phyloP scores from a whole-genome alignment of 192 early-diverging fungal species.

The Backusella macrospora region DNA sequence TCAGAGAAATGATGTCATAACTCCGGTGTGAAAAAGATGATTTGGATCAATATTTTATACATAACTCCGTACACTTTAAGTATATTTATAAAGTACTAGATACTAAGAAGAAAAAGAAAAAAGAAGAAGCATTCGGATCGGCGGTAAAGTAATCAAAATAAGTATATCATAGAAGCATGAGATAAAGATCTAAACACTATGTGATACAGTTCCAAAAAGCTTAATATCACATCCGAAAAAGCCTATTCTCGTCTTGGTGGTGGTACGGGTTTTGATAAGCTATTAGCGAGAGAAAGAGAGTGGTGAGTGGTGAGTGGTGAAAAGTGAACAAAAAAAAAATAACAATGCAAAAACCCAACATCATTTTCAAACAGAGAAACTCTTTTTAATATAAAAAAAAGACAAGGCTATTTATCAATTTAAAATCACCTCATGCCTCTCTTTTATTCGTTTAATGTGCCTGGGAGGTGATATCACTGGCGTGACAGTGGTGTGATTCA shows the following conservation, averaged over 20 bases:
- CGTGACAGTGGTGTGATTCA: slow-evolving; percentile 16
- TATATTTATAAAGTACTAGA: no score
- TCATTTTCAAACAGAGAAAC: neutral
- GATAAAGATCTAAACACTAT: no score
- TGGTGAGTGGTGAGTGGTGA: neutral
- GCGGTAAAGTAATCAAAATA: no score
- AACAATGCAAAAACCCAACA: neutral
- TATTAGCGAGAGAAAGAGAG: neutral
- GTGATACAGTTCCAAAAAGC: slow-evolving; percentile 14
- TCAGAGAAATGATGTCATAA: no score
- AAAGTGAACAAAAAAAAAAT: neutral
- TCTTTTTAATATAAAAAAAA: no score
- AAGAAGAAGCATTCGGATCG: no score
- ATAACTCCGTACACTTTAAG: no score
- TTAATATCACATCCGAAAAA: slow-evolving; percentile 7
- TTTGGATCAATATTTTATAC: no score
- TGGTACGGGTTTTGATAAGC: slow-evolving; percentile 3
- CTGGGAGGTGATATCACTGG: slow-evolving; percentile 11
- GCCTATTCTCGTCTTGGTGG: neutral
- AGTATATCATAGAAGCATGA: no score
- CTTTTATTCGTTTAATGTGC: neutral
- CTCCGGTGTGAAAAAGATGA: no score
- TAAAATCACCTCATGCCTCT: neutral
- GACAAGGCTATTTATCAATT: neutral
- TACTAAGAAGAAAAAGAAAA: no score